Conservation (phyloP, 129 eudicot species). For the Smallanthus sonchifolius region DNA sequence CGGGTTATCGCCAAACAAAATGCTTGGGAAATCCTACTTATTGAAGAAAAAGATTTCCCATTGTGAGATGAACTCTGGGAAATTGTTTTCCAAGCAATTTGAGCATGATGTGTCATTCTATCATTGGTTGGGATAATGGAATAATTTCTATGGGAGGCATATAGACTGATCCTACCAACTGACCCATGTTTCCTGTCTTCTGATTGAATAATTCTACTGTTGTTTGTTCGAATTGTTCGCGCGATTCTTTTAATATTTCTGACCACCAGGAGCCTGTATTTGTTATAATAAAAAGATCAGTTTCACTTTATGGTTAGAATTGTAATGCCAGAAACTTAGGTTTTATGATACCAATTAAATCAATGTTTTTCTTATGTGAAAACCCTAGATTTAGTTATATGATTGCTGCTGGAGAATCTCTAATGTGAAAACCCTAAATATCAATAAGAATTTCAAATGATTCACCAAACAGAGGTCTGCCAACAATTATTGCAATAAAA, state of each 20-base stretch:
- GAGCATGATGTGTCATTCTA: slow-evolving; percentile 45
- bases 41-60: slow-evolving; percentile 12
- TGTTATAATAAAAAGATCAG: slow-evolving; percentile 2
- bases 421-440: not conserved
- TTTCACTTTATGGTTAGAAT: too few relatives aligned
- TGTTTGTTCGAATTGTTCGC: slow-evolving; percentile 32
- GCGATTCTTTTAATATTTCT: slow-evolving; percentile 44
- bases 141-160: slow-evolving; percentile 37
- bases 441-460: not conserved
- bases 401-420: not conserved
- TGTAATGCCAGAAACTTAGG: too few relatives aligned
- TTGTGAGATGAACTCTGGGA: slow-evolving; percentile 23
- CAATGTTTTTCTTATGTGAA: too few relatives aligned
- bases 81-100: slow-evolving; percentile 55
- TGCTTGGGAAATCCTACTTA: slow-evolving; percentile 62
- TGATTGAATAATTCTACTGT: slow-evolving; percentile 17
- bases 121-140: slow-evolving; percentile 28
- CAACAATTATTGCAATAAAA: too few relatives aligned
- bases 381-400: not conserved
- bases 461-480: too few relatives aligned
- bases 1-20: slow-evolving; percentile 64
- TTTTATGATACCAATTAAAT: too few relatives aligned
- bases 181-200: slow-evolving; percentile 33
- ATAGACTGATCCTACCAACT: slow-evolving; percentile 22
- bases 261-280: slow-evolving; percentile 45